Conservation (phyloP, 1,139 yeast genomes). For the Kurtzmaniella quercitrusa region DNA sequence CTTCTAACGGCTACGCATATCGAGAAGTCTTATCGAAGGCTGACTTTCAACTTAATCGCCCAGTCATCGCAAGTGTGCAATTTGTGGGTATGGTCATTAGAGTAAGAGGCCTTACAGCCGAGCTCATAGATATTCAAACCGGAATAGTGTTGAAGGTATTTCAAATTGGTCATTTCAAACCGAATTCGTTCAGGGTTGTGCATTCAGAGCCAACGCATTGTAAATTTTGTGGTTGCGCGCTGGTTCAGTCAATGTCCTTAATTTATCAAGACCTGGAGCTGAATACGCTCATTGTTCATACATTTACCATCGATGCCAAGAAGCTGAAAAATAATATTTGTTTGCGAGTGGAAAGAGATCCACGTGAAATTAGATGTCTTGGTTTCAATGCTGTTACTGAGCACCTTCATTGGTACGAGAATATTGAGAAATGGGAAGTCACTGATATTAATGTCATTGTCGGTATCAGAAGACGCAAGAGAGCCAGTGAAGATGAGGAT, state of each 20-base stretch:
- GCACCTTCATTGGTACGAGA: conserved; percentile 60
- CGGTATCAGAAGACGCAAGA: conserved; percentile 56
- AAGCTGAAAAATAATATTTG: conserved; percentile 79
- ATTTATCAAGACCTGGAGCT: conserved; percentile 63
- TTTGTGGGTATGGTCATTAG: conserved; percentile 70
- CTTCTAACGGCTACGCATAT: not conserved
- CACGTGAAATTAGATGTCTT: conserved; percentile 82
- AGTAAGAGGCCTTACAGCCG: conserved; percentile 52
- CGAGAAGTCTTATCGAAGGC: not conserved
- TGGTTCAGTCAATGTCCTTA: conserved; percentile 66
- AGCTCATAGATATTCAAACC: conserved; percentile 71
- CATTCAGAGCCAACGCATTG: conserved; percentile 88
- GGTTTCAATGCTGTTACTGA: conserved; percentile 78
- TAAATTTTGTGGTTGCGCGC: conserved; percentile 86
- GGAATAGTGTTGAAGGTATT: conserved; percentile 59
- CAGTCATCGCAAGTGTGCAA: conserved; percentile 45
- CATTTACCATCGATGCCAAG: conserved; percentile 61
- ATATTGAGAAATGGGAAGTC: conserved; percentile 72
- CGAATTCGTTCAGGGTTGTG: conserved; percentile 59
- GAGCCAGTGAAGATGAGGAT: conserved; percentile 13
- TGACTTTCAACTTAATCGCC: conserved; percentile 17
- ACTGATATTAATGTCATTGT: conserved; percentile 74
- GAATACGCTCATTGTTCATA: conserved; percentile 63
- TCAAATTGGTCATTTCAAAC: conserved; percentile 61
- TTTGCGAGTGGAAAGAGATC: conserved; percentile 86